phyloP scores from a whole-genome alignment of 306 rosid species.

The Purshia tridentata region DNA sequence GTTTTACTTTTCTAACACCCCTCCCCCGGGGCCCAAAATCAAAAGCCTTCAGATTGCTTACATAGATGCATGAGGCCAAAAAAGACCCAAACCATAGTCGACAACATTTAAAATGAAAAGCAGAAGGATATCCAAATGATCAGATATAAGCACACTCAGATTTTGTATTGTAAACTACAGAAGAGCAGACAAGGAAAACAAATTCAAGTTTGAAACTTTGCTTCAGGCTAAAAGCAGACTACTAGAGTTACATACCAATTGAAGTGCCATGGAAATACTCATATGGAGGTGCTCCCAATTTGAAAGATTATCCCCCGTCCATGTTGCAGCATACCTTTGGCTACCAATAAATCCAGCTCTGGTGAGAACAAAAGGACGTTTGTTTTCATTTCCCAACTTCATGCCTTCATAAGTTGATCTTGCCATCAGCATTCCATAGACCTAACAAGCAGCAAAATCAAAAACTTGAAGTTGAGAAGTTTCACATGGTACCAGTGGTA shows the following conservation, averaged over 20 bases:
- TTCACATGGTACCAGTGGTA: background rate
- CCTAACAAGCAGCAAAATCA: constrained; percentile 47
- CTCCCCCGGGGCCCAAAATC: too few relatives aligned
- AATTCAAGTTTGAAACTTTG: background rate
- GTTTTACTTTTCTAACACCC: too few relatives aligned
- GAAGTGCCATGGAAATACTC: constrained; percentile 96
- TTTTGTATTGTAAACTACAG: background rate
- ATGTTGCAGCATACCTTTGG: constrained; percentile 94
- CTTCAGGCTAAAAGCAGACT: background rate
- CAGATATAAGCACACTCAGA: background rate
- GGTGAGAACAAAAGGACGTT: constrained; percentile 94
- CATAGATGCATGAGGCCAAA: too few relatives aligned
- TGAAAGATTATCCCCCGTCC: constrained; percentile 95
- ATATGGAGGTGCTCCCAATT: constrained; percentile 96
- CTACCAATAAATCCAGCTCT: constrained; percentile 95
- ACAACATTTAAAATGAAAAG: too few relatives aligned
- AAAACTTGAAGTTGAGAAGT: constrained; percentile 19
- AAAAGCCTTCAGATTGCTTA: too few relatives aligned
- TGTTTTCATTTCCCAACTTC: constrained; percentile 62
- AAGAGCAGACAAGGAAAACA: background rate
- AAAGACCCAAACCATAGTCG: too few relatives aligned
- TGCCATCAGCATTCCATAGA: constrained; percentile 87
- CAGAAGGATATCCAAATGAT: too few relatives aligned
- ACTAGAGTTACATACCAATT: constrained; percentile 61
- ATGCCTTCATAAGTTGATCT: constrained; percentile 92